Conservation (phyloP, 2,329 filamentous ascomycete species). For the Xylogone sp. region DNA sequence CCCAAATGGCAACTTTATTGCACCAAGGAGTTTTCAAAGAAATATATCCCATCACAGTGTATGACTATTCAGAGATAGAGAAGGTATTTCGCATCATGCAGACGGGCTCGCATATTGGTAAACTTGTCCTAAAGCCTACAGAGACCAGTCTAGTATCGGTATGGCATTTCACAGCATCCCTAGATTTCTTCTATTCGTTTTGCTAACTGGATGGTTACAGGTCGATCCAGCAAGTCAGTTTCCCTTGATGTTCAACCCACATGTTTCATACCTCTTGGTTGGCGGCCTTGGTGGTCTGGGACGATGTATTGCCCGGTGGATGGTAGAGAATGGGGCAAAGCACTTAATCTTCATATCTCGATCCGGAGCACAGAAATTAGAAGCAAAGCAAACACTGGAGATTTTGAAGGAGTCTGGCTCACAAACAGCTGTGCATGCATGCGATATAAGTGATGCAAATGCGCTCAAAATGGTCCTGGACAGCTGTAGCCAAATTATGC, state of each 20-base stretch:
- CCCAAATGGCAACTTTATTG: background rate
- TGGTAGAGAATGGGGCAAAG: constrained; percentile 33
- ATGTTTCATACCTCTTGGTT: constrained; percentile 32
- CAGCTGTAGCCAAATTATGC: constrained; percentile 23
- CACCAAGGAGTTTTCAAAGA: background rate
- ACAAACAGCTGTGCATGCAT: background rate
- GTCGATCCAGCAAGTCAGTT: background rate
- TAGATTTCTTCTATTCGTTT: too few species aligned
- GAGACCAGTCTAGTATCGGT: background rate
- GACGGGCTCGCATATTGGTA: constrained; percentile 1
- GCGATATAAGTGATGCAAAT: background rate
- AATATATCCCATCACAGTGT: background rate
- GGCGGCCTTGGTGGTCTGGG: constrained; percentile 40
- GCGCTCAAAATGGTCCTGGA: constrained; percentile 14
- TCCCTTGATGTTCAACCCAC: constrained; percentile 6
- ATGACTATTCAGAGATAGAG: background rate
- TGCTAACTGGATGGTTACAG: background rate
- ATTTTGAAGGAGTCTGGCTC: background rate
- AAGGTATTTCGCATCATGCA: background rate
- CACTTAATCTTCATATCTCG: constrained; percentile 34
- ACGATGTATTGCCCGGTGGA: constrained; percentile 31
- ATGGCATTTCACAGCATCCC: too few species aligned
- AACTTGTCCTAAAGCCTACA: background rate
- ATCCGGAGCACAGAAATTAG: constrained; percentile 10
- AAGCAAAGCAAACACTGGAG: constrained; percentile 1